Evolutionary conservation across 1,284 basidiomycete species (phyloP).

Genomic region (Rhodotorula sp.): DNA sequence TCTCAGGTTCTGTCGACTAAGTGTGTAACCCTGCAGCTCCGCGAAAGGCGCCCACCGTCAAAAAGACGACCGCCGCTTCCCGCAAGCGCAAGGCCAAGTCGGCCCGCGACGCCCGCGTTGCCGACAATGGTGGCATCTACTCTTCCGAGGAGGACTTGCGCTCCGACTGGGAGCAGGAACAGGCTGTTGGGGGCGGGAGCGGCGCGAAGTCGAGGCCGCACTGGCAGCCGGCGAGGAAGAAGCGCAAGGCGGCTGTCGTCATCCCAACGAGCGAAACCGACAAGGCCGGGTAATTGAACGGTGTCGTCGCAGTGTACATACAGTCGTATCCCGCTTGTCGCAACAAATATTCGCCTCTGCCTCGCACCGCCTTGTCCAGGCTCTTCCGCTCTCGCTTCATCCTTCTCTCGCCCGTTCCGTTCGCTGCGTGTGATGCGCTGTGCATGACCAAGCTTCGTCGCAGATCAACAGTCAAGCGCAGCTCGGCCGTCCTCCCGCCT

Average conservation of each 20-base stretch:
- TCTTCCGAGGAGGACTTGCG: conserved; percentile 27
- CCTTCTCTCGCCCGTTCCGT: background rate
- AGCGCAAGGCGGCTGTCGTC: background rate
- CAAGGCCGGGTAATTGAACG: background rate
- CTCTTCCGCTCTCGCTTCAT: background rate
- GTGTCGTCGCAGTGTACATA: background rate
- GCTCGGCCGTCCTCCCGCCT: background rate
- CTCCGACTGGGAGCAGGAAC: background rate
- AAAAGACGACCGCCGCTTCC: conserved; percentile 23
- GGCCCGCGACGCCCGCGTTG: conserved; percentile 15
- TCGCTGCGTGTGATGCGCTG: background rate
- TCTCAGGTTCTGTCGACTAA: background rate
- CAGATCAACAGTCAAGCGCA: background rate
- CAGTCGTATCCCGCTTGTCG: background rate
- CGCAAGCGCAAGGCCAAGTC: conserved; percentile 14
- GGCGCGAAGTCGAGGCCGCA: background rate
- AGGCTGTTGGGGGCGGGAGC: too few species aligned
- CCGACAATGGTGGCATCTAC: conserved; percentile 19
- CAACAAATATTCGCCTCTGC: background rate
- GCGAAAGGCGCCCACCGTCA: background rate
- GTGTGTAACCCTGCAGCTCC: too few species aligned
- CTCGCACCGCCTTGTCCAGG: background rate
- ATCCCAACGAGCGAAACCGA: background rate
- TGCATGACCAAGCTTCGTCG: conserved; percentile 4
- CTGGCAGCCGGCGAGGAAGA: conserved; percentile 18